Base-by-base conservation (phyloP, 169 alveolate species). In the Eimeria sp. region DNA sequence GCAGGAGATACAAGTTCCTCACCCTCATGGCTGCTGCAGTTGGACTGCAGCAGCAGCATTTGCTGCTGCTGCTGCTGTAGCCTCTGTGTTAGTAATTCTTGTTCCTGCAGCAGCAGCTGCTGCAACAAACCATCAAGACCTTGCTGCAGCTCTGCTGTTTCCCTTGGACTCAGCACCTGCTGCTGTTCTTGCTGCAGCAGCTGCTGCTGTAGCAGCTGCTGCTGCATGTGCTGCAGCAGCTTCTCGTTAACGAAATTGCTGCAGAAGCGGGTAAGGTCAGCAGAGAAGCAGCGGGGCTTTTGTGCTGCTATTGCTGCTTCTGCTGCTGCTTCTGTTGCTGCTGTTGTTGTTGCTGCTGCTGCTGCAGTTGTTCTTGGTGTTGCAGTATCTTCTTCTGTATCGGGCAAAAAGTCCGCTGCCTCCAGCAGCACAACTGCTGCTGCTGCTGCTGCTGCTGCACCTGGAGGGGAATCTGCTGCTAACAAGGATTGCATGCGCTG, bases 211-310 rank as follows among this genome's bases (percentile, higher is more conserved):
- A 82, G 90, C 90, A 82, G 90, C 90, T 82, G 90, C 90, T 82
- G 90, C 72, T 47, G 90, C 90, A 82, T 54, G 90, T 82, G 90
- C 73, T 82, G 90, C 90, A 54, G 90, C 73, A 82, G 73, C 90
- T 82, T 54, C 57, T 54, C 90, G 43, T 25, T 51, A 20, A 82
- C 30, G 70, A 82, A 82, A 30, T 82, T 82, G 90, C 90, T 54
- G 70, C 90, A 82, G 90, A 82, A 63, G 72, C 43, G 90, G 11
- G 72, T 82, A 11, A 82, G 90, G 49, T 72, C 67, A 13, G 90
- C 49, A 25, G 90, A 82, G 73, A 82, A 82, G 57, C 54, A 47
- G 51, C 90, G 72, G 27, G 90, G 90, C 72, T 25, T 49, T 10
- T n/a, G 43, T 20, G 72, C 34, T 82, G 45, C 49, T 82, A 72